Percentiles rank a stretch among this genome's conserved stretches.
phyloP scores from a whole-genome alignment of 2,329 filamentous ascomycete species.

The Stagonosporopsis rhizophila region DNA sequence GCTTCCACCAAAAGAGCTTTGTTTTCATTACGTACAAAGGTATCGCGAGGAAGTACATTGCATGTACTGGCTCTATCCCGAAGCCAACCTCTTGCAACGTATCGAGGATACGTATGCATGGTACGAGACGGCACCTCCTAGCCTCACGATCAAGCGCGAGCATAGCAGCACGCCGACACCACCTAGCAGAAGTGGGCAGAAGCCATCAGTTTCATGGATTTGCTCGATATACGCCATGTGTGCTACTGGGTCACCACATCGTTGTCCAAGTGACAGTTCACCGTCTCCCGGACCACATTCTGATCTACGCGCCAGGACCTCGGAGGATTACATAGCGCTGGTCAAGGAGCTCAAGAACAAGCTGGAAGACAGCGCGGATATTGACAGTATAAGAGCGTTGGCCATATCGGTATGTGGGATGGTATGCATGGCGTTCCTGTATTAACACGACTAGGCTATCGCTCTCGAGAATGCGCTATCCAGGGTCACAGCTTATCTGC shows the following conservation, averaged over 20 bases:
- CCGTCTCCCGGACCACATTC: constrained; percentile 29
- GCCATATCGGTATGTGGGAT: constrained; percentile 39
- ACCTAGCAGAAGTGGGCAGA: constrained; percentile 9
- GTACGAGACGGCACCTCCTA: constrained; percentile 9
- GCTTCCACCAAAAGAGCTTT: constrained; percentile 40
- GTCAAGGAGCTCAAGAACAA: constrained; percentile 43
- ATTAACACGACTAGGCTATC: constrained; percentile 39
- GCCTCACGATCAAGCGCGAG: constrained; percentile 8
- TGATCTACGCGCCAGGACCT: constrained; percentile 33
- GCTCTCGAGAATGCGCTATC: constrained; percentile 46
- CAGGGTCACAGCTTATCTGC: constrained; percentile 46
- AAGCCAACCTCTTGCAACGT: constrained; percentile 41
- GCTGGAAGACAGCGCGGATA: constrained; percentile 47
- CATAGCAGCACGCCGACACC: constrained; percentile 5
- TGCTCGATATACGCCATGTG: constrained; percentile 48
- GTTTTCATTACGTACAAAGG: constrained; percentile 42
- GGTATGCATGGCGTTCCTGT: fast-evolving
- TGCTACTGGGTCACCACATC: constrained; percentile 41
- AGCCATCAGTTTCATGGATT: constrained; percentile 43
- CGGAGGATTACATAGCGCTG: constrained; percentile 43
- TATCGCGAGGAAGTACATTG: constrained; percentile 48
- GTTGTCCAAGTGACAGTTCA: constrained; percentile 32
- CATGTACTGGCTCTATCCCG: constrained; percentile 48
- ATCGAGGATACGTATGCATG: constrained; percentile 44
- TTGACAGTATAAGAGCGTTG: constrained; percentile 48